Evolutionary conservation across 805 yeast species (phyloP).

Genomic region (Ogataea ganodermae): DNA sequence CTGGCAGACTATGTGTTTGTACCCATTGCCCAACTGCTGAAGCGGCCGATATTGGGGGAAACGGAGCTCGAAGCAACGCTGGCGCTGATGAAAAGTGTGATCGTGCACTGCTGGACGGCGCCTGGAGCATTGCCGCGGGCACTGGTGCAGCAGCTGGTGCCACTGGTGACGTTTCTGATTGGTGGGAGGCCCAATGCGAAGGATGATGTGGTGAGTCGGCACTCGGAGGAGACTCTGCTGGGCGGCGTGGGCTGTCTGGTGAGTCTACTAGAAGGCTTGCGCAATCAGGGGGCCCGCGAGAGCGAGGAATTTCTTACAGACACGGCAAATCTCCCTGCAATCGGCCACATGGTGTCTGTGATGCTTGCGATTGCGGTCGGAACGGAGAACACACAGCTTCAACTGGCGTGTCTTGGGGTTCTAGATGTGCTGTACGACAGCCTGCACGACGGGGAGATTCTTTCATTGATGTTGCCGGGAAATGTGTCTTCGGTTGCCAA

Average conservation of each 20-base stretch:
- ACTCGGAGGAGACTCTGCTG: conserved; percentile 39
- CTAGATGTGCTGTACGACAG: conserved; percentile 38
- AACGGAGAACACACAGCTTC: conserved; percentile 32
- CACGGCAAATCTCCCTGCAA: conserved; percentile 40
- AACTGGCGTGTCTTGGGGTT: conserved; percentile 36
- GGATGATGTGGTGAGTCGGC: conserved; percentile 25
- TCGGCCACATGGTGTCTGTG: conserved; percentile 51
- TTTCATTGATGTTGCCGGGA: conserved; percentile 54
- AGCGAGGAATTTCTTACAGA: conserved; percentile 32
- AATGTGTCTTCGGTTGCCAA: conserved; percentile 48
- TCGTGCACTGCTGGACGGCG: conserved; percentile 49
- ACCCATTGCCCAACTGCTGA: conserved; percentile 57
- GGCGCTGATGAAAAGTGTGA: conserved; percentile 45
- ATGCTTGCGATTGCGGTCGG: conserved; percentile 39
- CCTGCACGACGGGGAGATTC: conserved; percentile 47
- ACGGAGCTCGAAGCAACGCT: conserved; percentile 48
- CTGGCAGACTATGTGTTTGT: conserved; percentile 64
- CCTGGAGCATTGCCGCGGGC: conserved; percentile 38
- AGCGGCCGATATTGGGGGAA: conserved; percentile 47
- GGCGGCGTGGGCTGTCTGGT: conserved; percentile 39
- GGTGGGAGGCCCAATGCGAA: conserved; percentile 46
- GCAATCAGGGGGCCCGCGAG: conserved; percentile 30
- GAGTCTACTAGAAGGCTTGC: conserved; percentile 36
- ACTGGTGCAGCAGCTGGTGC: conserved; percentile 47
- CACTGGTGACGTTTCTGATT: conserved; percentile 47